phyloP scores from a whole-genome alignment of 805 yeast genomes.

The Metschnikowia dekortorum region DNA sequence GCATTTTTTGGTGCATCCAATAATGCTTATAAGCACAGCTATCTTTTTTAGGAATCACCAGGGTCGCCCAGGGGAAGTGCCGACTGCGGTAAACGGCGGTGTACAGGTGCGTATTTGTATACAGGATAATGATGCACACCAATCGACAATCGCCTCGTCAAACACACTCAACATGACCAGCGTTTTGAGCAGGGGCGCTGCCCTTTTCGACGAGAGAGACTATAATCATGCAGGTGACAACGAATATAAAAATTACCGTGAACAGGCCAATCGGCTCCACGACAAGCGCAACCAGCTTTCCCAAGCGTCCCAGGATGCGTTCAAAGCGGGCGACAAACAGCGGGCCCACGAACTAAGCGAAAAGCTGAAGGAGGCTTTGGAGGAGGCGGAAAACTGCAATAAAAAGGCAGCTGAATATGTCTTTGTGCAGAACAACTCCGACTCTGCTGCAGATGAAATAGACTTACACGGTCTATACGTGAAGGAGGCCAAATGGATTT shows the following conservation, averaged over 20 bases:
- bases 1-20: too few relatives aligned
- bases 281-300: slow-evolving; percentile 52
- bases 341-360: slow-evolving; percentile 71
- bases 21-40: too few relatives aligned
- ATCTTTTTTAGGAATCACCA: too few relatives aligned
- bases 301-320: slow-evolving; percentile 73
- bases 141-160: not conserved
- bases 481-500: slow-evolving; percentile 76
- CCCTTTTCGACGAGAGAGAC: slow-evolving; percentile 36
- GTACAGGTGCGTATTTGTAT: not conserved
- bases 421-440: slow-evolving; percentile 82
- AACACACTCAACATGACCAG: slow-evolving; percentile 7
- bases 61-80: too few relatives aligned
- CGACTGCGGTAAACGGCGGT: not conserved
- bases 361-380: slow-evolving; percentile 55
- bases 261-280: slow-evolving; percentile 64
- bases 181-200: slow-evolving; percentile 10
- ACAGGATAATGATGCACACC: not conserved
- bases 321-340: slow-evolving; percentile 64
- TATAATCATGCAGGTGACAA: slow-evolving; percentile 71
- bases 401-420: slow-evolving; percentile 85
- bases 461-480: slow-evolving; percentile 91
- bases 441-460: slow-evolving; percentile 79
- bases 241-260: slow-evolving; percentile 59
- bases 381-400: slow-evolving; percentile 65